phyloP scores from a whole-genome alignment of 495 filamentous ascomycete genomes.

The Annulohypoxylon moriforme region DNA sequence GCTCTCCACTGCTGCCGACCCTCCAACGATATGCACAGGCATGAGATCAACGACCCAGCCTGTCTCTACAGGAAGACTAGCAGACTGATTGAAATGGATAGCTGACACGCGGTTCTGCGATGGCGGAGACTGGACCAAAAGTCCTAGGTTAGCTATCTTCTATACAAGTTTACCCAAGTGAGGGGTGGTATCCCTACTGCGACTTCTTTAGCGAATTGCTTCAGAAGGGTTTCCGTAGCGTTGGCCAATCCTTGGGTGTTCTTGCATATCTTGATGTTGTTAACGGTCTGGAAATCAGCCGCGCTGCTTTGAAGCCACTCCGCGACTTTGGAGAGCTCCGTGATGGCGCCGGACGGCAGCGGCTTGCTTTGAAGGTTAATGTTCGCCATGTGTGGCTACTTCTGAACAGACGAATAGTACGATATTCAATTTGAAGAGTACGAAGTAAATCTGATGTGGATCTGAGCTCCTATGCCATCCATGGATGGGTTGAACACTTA shows the following conservation, averaged over 20 bases:
- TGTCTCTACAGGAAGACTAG: conserved; percentile 5
- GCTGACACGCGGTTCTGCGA: conserved; percentile 16
- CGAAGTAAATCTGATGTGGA: too few relatives aligned
- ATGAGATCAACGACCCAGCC: conserved; percentile 17
- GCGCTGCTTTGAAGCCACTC: conserved; percentile 6
- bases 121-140: neutral
- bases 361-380: neutral
- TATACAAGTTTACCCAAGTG: neutral
- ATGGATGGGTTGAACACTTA: too few relatives aligned
- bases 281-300: conserved; percentile 12
- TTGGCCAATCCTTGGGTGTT: neutral
- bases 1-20: neutral
- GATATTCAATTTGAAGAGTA: too few relatives aligned
- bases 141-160: neutral
- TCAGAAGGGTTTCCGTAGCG: neutral
- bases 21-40: neutral
- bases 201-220: conserved; percentile 13
- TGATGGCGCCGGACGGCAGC: conserved; percentile 1
- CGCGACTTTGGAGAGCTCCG: neutral
- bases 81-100: conserved; percentile 16
- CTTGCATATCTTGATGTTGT: conserved; percentile 14
- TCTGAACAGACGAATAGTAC: neutral
- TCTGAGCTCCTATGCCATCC: too few relatives aligned
- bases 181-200: conserved; percentile 3
- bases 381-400: conserved; percentile 12